A percentile compares a stretch with the other conserved stretches of the same genome.
phyloP scores from a whole-genome alignment of 495 filamentous ascomycete genomes.

The Penicillium daleae region DNA sequence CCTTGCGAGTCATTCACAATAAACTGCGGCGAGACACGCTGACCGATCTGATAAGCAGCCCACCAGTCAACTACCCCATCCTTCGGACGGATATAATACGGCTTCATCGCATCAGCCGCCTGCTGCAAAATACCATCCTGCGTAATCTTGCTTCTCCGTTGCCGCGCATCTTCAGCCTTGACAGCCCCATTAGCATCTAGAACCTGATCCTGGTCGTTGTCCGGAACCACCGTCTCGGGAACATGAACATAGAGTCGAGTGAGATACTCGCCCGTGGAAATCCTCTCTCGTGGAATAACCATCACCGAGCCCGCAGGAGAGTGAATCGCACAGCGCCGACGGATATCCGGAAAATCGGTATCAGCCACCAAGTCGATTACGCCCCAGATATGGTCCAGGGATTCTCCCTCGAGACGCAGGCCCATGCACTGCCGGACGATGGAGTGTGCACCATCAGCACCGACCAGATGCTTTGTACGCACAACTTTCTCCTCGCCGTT shows the following conservation, averaged over 20 bases:
- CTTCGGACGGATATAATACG: slow-evolving; percentile 39
- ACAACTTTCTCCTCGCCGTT: slow-evolving; percentile 8
- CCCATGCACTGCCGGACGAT: slow-evolving; percentile 37
- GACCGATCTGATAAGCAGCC: slow-evolving; percentile 43
- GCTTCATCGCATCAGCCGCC: slow-evolving; percentile 35
- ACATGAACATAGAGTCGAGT: slow-evolving; percentile 62
- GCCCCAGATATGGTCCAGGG: slow-evolving; percentile 41
- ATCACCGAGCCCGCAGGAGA: slow-evolving; percentile 32
- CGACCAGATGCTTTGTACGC: slow-evolving; percentile 33
- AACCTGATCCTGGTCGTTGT: background rate
- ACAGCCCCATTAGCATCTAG: slow-evolving; percentile 14
- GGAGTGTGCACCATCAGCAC: slow-evolving; percentile 37
- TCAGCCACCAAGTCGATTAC: slow-evolving; percentile 42
- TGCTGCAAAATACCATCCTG: slow-evolving; percentile 36
- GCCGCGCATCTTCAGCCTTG: slow-evolving; percentile 23
- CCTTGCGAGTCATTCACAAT: slow-evolving; percentile 50
- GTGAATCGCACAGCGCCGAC: slow-evolving; percentile 37
- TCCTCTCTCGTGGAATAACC: slow-evolving; percentile 39
- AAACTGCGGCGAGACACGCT: slow-evolving; percentile 37
- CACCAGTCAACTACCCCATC: slow-evolving; percentile 26
- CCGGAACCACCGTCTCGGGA: slow-evolving; percentile 17
- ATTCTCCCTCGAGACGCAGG: slow-evolving; percentile 49
- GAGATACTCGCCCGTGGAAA: slow-evolving; percentile 49
- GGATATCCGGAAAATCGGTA: slow-evolving; percentile 45
- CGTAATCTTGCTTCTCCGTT: slow-evolving; percentile 32